Evolutionary conservation across 768 basidiomycete genomes (phyloP).

Genomic region (Tylopilus intermedius): DNA sequence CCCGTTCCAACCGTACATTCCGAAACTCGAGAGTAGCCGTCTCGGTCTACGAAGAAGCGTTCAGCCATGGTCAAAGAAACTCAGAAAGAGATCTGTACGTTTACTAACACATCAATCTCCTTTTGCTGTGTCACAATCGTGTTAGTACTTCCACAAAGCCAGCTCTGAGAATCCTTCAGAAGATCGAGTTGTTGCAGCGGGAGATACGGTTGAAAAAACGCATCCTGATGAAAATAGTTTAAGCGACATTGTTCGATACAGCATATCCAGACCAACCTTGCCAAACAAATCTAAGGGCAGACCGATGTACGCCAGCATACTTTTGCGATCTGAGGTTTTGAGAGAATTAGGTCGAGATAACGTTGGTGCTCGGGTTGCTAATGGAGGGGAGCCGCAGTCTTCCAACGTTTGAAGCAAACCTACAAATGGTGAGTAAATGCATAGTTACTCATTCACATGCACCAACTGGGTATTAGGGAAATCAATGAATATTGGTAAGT

Average conservation of each 20-base stretch:
- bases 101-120: constrained; percentile 86
- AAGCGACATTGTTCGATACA: neutral
- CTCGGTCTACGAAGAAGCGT: constrained; percentile 59
- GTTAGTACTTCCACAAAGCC: constrained; percentile 95
- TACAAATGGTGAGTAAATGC: constrained; percentile 26
- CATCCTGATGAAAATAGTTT: constrained; percentile 46
- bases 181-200: constrained; percentile 94
- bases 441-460: neutral
- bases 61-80: neutral
- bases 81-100: constrained; percentile 41
- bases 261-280: constrained; percentile 44
- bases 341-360: constrained; percentile 74
- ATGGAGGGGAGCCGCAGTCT: constrained; percentile 85
- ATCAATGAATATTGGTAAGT: constrained; percentile 98
- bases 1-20: constrained; percentile 72
- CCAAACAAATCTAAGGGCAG: constrained; percentile 94
- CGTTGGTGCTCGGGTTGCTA: constrained; percentile 56
- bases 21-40: constrained; percentile 82
- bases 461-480: constrained; percentile 79
- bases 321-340: constrained; percentile 83
- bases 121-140: constrained; percentile 90
- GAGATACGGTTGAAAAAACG: constrained; percentile 97
- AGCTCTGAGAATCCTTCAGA: constrained; percentile 71
- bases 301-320: constrained; percentile 88
- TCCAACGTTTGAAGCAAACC: constrained; percentile 85